Evolutionary conservation across 345 rosid species (phyloP).

Genomic region (Aquilaria sinensis): DNA sequence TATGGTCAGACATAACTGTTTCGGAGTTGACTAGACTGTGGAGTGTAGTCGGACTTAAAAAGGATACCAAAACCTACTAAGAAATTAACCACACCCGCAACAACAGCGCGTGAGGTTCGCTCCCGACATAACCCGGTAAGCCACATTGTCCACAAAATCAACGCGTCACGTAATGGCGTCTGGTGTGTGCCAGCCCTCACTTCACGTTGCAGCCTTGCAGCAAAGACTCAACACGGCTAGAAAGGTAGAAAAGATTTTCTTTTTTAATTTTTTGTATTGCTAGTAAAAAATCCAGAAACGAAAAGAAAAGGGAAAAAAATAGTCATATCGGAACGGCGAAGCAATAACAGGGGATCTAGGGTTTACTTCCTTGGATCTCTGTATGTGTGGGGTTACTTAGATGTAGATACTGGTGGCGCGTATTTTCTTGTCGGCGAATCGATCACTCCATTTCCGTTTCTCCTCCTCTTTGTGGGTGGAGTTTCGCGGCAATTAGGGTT

Average conservation of each 20-base stretch:
- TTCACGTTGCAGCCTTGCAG: no score
- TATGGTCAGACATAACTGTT: no score
- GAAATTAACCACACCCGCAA: slow-evolving; percentile 9
- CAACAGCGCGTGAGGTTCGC: neutral
- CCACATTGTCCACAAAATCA: no score
- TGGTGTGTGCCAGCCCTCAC: no score
- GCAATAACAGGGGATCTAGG: slow-evolving; percentile 53
- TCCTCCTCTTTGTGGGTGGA: slow-evolving; percentile 1
- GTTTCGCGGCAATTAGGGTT: slow-evolving; percentile 21
- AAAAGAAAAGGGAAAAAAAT: neutral
- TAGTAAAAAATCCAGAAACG: neutral
- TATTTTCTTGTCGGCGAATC: slow-evolving; percentile 1
- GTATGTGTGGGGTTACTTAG: neutral
- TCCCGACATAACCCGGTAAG: neutral
- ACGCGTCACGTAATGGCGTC: no score
- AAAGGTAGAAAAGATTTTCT: no score
- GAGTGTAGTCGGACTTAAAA: no score
- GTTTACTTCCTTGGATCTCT: slow-evolving; percentile 46
- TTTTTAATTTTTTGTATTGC: no score
- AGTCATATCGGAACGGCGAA: slow-evolving; percentile 18
- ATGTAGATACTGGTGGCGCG: slow-evolving; percentile 1
- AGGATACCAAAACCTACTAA: no score
- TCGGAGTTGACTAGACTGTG: no score
- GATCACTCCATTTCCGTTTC: neutral
- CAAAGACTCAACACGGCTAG: no score